A percentile compares a stretch with the other conserved stretches of the same genome.
Evolutionary conservation across 495 filamentous ascomycete species (phyloP).

Genomic region (Immersiella caudata): DNA sequence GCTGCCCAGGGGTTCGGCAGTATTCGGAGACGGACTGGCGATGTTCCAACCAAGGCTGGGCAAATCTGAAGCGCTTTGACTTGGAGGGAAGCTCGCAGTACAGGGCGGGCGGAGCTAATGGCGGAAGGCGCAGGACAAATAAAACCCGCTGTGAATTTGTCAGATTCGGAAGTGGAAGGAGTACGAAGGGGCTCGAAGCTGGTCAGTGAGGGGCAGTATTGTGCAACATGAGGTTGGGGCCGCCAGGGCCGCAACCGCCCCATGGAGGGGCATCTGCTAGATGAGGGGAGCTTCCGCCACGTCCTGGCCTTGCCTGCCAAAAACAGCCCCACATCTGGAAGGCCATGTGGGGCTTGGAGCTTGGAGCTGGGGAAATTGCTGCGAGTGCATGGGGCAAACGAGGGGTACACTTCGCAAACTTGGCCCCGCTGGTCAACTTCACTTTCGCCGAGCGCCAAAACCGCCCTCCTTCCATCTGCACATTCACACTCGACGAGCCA

Average conservation of each 20-base stretch:
- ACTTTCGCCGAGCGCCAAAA: background rate
- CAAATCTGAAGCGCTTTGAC: background rate
- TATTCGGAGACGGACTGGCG: background rate
- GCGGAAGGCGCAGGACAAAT: background rate
- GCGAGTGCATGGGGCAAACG: slow-evolving; percentile 4
- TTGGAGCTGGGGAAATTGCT: slow-evolving; percentile 11
- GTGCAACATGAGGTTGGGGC: slow-evolving; percentile 8
- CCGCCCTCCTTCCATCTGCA: slow-evolving; percentile 4
- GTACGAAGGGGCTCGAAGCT: slow-evolving; percentile 31
- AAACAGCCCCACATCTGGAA: background rate
- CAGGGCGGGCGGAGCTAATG: background rate
- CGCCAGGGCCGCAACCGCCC: background rate
- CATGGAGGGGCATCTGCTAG: slow-evolving; percentile 9
- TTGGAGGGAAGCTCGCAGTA: background rate
- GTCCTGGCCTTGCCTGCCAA: background rate
- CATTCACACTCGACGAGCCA: slow-evolving; percentile 6
- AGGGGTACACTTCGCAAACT: slow-evolving; percentile 12
- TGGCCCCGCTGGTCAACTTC: slow-evolving; percentile 3
- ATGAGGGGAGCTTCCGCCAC: slow-evolving; percentile 5
- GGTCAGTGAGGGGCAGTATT: slow-evolving; percentile 1
- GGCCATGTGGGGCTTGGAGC: background rate
- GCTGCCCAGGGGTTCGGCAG: background rate
- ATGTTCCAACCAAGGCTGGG: background rate
- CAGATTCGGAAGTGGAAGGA: slow-evolving; percentile 14
- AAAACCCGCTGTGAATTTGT: slow-evolving; percentile 23